phyloP scores from a whole-genome alignment of 345 rosid genomes.

The Boechera retrofracta region DNA sequence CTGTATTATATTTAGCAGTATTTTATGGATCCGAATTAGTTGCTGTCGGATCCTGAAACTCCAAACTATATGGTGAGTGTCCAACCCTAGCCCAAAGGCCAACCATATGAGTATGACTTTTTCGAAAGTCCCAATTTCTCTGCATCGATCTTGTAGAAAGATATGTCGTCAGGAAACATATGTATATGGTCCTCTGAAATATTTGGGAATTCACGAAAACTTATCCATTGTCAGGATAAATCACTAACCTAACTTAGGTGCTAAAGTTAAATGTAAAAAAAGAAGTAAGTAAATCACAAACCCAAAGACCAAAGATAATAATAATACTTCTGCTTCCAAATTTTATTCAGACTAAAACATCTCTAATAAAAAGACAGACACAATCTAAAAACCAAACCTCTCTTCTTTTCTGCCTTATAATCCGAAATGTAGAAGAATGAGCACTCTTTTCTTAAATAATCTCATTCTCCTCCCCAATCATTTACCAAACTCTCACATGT shows the following conservation, averaged over 20 bases:
- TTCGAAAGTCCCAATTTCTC: constrained; percentile 15
- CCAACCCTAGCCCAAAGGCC: neutral
- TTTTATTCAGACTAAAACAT: constrained; percentile 36
- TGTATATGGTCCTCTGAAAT: constrained; percentile 3
- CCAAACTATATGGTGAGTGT: neutral
- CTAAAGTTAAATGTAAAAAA: neutral
- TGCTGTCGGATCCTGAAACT: neutral
- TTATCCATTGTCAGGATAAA: constrained; percentile 5
- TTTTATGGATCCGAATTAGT: neutral
- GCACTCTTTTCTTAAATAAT: constrained; percentile 8
- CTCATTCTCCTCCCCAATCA: constrained; percentile 36
- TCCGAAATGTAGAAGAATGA: constrained; percentile 9
- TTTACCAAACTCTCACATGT: constrained; percentile 36
- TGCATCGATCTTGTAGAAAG: neutral
- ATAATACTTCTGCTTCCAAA: neutral
- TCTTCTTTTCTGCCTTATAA: neutral
- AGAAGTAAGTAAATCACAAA: neutral
- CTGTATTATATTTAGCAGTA: neutral
- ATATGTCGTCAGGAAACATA: constrained; percentile 1
- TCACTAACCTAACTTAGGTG: no score
- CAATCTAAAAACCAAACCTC: constrained; percentile 33
- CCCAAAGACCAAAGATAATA: neutral
- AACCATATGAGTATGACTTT: neutral
- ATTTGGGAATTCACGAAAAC: constrained; percentile 16
- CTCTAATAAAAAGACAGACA: neutral